Base-by-base conservation (phyloP, 1,139 yeast genomes). In the Pneumocystis jirovecii region DNA sequence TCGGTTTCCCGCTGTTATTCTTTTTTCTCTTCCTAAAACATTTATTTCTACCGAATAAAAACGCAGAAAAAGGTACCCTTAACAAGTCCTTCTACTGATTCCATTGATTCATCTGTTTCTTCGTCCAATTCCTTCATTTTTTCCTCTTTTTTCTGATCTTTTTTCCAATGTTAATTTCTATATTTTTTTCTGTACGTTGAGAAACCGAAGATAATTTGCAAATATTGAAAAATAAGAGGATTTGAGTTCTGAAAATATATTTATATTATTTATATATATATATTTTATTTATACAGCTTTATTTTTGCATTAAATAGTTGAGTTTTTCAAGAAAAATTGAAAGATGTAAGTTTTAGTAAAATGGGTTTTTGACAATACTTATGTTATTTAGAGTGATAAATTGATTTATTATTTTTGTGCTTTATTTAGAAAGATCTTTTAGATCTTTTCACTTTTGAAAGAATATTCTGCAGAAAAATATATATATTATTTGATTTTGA, bases 1-100 rank as follows among this genome's bases (percentile, higher is more conserved):
- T 66, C 95, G 80, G 64, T 89, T 86, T 12, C 99, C 99, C 0
- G 98, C 98, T 76, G 93, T 93, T 63, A 89, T 76, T 65, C 99
- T 83, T 69, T 90, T 81, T 66, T 84, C 70, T 25, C 73, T 69
- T 31, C 72, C 72, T 35, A 21, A 68, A 40, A 3, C 65, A 70
- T 15, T 40, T 40, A 40, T 17, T 40, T 31, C 12, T 50, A 12
- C 25, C 4, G 25, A 50, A 4, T 1, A 21, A 29, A 50, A 50
- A 50, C 5, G 25, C 21, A 25, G 6, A 10, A 8, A 50, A 25
- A 31, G 71, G 64, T 12, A 68, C 64, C 37, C 62, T 65, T 15
- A 63, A 67, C 34, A 70, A 63, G 63, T 69, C 70, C 19, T 70
- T 67, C 19, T 15, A 25, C 6, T 15, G 62, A 25, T 8, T 25